Percentiles rank a stretch among this genome's conserved stretches.
Conservation (phyloP, 148 eudicot species). For the Fagopyrum homotropicum region DNA sequence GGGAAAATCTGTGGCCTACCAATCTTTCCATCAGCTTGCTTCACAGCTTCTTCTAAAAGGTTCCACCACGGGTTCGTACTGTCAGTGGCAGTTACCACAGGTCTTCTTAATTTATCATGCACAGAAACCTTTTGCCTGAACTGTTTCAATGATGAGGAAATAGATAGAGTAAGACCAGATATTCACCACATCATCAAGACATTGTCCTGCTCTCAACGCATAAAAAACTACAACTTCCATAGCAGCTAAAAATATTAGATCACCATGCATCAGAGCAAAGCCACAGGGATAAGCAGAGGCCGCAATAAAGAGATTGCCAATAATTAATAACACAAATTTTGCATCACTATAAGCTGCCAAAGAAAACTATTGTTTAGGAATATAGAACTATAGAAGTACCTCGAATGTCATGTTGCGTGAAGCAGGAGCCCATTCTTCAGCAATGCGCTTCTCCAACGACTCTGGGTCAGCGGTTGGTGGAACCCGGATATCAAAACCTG, state of each 20-base stretch:
- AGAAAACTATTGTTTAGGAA: background rate
- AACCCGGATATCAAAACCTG: conserved; percentile 88
- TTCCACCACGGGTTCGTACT: conserved; percentile 92
- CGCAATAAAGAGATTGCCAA: background rate
- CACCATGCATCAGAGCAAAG: background rate
- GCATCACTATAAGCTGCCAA: background rate
- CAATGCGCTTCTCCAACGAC: conserved; percentile 59
- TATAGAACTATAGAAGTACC: conserved; percentile 28
- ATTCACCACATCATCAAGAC: background rate
- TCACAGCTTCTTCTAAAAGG: conserved; percentile 70
- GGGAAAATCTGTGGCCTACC: conserved; percentile 89
- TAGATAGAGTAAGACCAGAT: conserved; percentile 8
- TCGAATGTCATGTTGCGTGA: conserved; percentile 94
- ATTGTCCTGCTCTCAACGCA: background rate
- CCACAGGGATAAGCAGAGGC: background rate
- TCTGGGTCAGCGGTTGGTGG: conserved; percentile 79
- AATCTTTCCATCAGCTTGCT: conserved; percentile 53
- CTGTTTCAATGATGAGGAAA: conserved; percentile 39
- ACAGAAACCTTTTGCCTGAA: conserved; percentile 66
- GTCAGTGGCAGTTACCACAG: conserved; percentile 52
- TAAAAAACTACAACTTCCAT: background rate
- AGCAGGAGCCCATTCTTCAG: conserved; percentile 97
- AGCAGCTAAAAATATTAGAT: background rate
- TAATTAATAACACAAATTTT: background rate
- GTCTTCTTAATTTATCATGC: conserved; percentile 58